Evolutionary conservation across 163 green algal species (phyloP).

Genomic region (Chloromonas sp.): DNA sequence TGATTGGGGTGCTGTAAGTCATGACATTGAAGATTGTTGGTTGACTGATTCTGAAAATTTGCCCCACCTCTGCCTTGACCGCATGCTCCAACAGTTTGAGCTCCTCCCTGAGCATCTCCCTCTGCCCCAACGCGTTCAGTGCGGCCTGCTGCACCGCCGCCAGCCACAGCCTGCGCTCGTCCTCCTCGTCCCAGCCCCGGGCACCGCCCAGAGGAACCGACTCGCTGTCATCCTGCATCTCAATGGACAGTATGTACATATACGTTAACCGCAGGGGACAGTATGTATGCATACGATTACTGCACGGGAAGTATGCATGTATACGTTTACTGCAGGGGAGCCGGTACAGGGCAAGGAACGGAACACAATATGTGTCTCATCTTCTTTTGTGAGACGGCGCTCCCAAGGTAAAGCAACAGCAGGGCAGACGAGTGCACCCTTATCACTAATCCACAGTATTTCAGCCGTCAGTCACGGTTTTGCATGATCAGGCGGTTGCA

Average conservation of each 20-base stretch:
- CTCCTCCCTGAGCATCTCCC: background rate
- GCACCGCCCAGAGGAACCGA: background rate
- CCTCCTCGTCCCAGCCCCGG: background rate
- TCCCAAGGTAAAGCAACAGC: background rate
- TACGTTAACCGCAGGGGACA: background rate
- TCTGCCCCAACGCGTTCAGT: background rate
- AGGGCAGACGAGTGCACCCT: no score
- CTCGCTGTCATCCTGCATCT: background rate
- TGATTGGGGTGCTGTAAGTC: no score
- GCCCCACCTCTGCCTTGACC: background rate
- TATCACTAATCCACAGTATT: no score
- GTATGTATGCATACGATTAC: background rate
- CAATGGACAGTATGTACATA: no score
- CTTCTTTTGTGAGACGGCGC: background rate
- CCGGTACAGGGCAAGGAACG: no score
- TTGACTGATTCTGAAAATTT: no score
- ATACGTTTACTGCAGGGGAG: no score
- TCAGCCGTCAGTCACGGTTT: no score
- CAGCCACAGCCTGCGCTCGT: background rate
- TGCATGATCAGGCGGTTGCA: no score
- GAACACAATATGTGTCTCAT: background rate
- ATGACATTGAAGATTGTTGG: no score
- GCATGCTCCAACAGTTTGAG: background rate
- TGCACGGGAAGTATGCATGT: background rate
- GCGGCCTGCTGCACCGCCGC: background rate